Conservation (phyloP, 306 rosid species). For the Cicer arietinum region DNA sequence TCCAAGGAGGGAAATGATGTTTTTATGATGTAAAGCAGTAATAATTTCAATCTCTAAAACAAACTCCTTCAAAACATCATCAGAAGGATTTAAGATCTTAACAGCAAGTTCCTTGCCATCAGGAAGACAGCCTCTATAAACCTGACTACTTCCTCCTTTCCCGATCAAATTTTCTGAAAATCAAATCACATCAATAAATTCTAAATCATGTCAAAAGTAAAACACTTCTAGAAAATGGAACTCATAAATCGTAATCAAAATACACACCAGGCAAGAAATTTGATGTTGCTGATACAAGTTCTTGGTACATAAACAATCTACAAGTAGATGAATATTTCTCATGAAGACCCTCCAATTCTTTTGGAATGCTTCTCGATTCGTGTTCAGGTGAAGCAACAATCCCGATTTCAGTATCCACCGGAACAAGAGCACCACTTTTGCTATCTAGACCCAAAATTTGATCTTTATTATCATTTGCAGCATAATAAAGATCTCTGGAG, state of each 20-base stretch:
- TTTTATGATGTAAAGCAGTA: slow-evolving; percentile 78
- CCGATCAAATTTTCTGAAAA: slow-evolving; percentile 88
- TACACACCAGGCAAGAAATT: slow-evolving; percentile 75
- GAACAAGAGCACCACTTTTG: slow-evolving; percentile 81
- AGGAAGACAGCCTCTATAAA: slow-evolving; percentile 86
- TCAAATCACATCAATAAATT: not conserved
- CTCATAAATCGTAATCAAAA: slow-evolving; percentile 19
- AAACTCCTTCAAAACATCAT: slow-evolving; percentile 78
- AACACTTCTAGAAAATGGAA: slow-evolving; percentile 12
- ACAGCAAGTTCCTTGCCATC: slow-evolving; percentile 93
- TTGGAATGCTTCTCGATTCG: slow-evolving; percentile 46
- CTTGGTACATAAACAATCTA: slow-evolving; percentile 75
- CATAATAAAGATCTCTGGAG: slow-evolving; percentile 52
- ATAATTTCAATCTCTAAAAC: slow-evolving; percentile 88
- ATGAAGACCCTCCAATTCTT: slow-evolving; percentile 80
- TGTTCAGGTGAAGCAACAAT: slow-evolving; percentile 53
- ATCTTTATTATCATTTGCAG: slow-evolving; percentile 45
- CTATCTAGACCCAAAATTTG: slow-evolving; percentile 54
- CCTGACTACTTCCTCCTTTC: slow-evolving; percentile 91
- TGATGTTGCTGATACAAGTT: slow-evolving; percentile 79
- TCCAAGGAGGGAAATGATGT: slow-evolving; percentile 86
- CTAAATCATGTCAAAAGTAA: slow-evolving; percentile 5
- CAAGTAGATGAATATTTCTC: slow-evolving; percentile 85
- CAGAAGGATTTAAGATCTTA: slow-evolving; percentile 89
- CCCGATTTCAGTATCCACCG: slow-evolving; percentile 56